These are phyloP conservation scores for Euphorbia corollata DNA, from an alignment of 441 rosid species.

Conservation along the genomic window DNA sequence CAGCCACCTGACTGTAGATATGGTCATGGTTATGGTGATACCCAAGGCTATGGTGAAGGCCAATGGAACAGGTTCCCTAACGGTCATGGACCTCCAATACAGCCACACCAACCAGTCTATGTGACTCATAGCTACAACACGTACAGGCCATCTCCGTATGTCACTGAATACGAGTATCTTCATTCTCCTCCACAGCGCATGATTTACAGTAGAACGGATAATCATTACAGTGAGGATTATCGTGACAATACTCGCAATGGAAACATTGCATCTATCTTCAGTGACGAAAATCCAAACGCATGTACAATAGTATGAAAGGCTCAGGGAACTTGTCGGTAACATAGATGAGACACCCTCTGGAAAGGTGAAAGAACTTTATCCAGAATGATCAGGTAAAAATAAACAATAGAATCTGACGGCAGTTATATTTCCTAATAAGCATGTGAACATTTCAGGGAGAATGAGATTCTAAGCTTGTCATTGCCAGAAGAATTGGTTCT, in stretches of 20 bases:
- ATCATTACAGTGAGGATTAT: conserved; percentile 27
- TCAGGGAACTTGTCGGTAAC: background rate
- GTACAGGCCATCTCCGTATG: conserved; percentile 49
- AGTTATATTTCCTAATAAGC: conserved; percentile 25
- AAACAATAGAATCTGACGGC: conserved; percentile 16
- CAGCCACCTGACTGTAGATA: conserved; percentile 37
- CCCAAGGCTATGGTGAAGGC: conserved; percentile 18
- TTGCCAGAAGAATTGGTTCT: conserved; percentile 41
- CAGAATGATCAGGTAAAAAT: conserved; percentile 13
- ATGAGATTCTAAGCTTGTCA: conserved; percentile 43
- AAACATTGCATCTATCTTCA: conserved; percentile 57
- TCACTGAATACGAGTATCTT: conserved; percentile 45
- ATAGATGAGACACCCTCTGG: conserved; percentile 15
- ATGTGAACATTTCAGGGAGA: conserved; percentile 26
- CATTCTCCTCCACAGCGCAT: conserved; percentile 35
- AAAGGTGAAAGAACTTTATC: conserved; percentile 7
- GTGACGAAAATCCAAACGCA: conserved; percentile 74
- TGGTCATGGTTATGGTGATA: conserved; percentile 19
- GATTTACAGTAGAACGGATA: conserved; percentile 33
- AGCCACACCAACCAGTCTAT: conserved; percentile 28
- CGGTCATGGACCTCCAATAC: conserved; percentile 25
- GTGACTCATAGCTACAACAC: conserved; percentile 58
- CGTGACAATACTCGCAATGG: conserved; percentile 33
- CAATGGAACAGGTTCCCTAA: conserved; percentile 31
- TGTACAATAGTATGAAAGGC: conserved; percentile 41